Evolutionary conservation across 306 rosid species (phyloP).

Genomic region (Dalbergia cochinchinensis): DNA sequence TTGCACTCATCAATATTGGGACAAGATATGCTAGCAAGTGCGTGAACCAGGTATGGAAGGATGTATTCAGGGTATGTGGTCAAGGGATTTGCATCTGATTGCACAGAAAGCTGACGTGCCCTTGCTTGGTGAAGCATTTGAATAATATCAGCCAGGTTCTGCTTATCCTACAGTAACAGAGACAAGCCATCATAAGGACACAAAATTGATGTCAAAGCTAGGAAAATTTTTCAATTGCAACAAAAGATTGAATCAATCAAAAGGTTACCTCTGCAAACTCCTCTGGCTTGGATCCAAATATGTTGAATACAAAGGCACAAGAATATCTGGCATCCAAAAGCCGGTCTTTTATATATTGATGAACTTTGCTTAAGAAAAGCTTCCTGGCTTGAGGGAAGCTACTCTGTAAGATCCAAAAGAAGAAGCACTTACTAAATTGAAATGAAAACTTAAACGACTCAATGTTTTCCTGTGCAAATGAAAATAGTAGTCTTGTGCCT

Average conservation of each 20-base stretch:
- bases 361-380: conserved; percentile 84
- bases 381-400: conserved; percentile 82
- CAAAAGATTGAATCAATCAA: conserved; percentile 39
- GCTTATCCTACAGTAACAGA: conserved; percentile 72
- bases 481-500: not conserved
- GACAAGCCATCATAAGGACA: conserved; percentile 38
- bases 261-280: conserved; percentile 80
- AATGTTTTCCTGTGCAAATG: conserved; percentile 34
- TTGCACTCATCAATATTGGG: conserved; percentile 91
- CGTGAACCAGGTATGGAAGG: conserved; percentile 86
- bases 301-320: conserved; percentile 80
- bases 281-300: conserved; percentile 59
- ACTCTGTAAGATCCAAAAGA: conserved; percentile 65
- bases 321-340: conserved; percentile 90
- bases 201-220: conserved; percentile 35
- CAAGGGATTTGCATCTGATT: conserved; percentile 76
- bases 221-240: conserved; percentile 33
- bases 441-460: conserved; percentile 38
- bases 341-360: conserved; percentile 82
- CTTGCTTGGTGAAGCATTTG: conserved; percentile 84
- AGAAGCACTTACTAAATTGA: conserved; percentile 39
- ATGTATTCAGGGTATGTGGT: conserved; percentile 81
- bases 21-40: conserved; percentile 88
- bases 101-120: conserved; percentile 68
- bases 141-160: conserved; percentile 84